A percentile compares a stretch with the other conserved stretches of the same genome.
These are phyloP conservation scores for Nicotiana sylvestris DNA, from an alignment of 257 asterid genomes.

Conservation along the genomic window DNA sequence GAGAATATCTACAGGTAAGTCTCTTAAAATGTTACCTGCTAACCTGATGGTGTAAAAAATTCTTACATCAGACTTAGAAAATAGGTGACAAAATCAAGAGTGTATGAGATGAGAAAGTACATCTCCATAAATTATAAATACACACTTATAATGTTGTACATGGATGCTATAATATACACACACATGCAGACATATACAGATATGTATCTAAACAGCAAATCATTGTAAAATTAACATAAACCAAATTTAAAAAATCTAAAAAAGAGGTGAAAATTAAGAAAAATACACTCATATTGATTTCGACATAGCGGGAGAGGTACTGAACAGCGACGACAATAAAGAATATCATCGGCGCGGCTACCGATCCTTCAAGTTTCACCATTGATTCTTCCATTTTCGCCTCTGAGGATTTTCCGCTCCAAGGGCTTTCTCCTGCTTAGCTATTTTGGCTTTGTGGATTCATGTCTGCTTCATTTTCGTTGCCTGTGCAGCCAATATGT, in stretches of 20 bases:
- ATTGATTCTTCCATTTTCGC: conserved; percentile 45
- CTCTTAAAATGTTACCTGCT: too few relatives aligned
- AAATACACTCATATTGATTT: conserved; percentile 48
- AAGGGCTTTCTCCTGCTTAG: background rate
- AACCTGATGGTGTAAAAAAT: too few relatives aligned
- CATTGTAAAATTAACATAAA: background rate
- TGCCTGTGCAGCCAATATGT: background rate
- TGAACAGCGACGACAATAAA: conserved; percentile 53
- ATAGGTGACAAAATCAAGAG: background rate
- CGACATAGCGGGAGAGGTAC: conserved; percentile 51
- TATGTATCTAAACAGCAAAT: background rate
- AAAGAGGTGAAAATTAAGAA: background rate
- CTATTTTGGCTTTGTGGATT: background rate
- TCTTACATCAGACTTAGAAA: too few relatives aligned
- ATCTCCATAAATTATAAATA: too few relatives aligned
- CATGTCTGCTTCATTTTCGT: background rate
- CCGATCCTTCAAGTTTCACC: conserved; percentile 47
- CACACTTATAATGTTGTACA: too few relatives aligned
- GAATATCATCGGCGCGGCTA: conserved; percentile 68
- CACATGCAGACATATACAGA: too few relatives aligned
- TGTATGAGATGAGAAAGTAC: background rate
- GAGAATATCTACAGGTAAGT: too few relatives aligned
- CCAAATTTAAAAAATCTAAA: background rate
- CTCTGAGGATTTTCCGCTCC: background rate
- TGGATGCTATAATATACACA: too few relatives aligned